Base-by-base conservation (phyloP, 2,329 filamentous ascomycete species). In the Drechslerella dactyloides region DNA sequence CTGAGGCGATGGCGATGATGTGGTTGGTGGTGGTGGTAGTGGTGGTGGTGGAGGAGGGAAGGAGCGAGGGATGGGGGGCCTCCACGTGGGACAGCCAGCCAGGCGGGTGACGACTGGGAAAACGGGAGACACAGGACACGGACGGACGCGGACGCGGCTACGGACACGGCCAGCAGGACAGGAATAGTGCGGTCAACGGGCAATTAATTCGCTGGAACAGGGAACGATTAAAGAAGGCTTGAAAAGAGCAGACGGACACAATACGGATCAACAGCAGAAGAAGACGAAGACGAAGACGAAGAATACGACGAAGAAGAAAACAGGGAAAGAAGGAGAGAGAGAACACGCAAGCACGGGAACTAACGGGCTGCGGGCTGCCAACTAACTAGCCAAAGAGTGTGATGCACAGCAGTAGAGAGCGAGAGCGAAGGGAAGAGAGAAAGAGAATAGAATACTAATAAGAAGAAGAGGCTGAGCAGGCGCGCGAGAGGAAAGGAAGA, bases 391-490 rank as follows among this genome's bases (percentile, higher is more conserved):
- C n/a, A n/a, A n/a, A n/a, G n/a, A n/a, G n/a, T n/a, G n/a, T n/a
- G n/a, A n/a, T n/a, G n/a, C n/a, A 8, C 8, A 33, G 3, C 27
- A 33, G 27, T 4, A 33, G 27, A 33, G 58, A 53, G 68, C 69
- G 53, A 42, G 70, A 27, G 19, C 6, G 55, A 40, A 17, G 40
- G 17, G 8, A 17, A 48, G 33, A 33, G 55, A 58, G 24, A 37
- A 24, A n/a, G 50, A 66, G 58, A 58, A 48, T n/a, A 42, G 61
- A 50, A 65, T 51, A 52, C 27, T 53, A 57, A 61, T 57, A 61
- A 53, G 52, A 73, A 74, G 69, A 60, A 74, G 73, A 61, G 56
- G 57, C 37, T 42, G 46, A 46, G 33, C 19, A 56, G 50, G 11
- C 68, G 64, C 57, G 50, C 37, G 24, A 42, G 30, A 68, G 69